Evolutionary conservation across 352 stramenopile genomes (phyloP), one percentile per base, ranked within the genome.

Genomic region (Globisporangium apiculatum): DNA sequence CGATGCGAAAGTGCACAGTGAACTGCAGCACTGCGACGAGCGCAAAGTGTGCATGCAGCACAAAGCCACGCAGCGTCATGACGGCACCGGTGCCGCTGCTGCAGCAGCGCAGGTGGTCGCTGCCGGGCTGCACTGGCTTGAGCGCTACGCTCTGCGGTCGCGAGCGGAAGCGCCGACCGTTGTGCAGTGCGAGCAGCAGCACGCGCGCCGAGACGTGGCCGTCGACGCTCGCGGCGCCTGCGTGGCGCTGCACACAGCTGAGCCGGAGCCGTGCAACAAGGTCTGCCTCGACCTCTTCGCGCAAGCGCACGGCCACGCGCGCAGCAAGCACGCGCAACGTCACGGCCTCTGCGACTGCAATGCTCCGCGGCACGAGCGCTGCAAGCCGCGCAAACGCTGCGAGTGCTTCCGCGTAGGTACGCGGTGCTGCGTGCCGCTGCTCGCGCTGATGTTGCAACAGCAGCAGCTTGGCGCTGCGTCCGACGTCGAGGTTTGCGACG

Each of bases 1-100:
- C 57, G 40, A 93, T 60, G 31, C 79, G 79, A 53, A 94, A 92
- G 57, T 92, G 83, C 6, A 93, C 75, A 0, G 80, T 91, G 64
- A 93, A 96, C 64, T 97, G 89, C 15, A 97, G 51, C 8, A 87
- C 57, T n/a, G 91, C 71, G 5, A 96, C 78, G 45, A 97, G 67
- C 7, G 86, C 86, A 55, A 94, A 75, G 55, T 80, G 75, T 7
- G 81, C 68, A 51, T 97, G 75, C 45, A 89, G 82, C 18, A 85
- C 72, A 54, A 94, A 96, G 8, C 84, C 82, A 37, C 73, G 72
- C 0, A 97, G 69, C 43, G 72, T 76, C 9, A 84, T 67, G 8
- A 59, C n/a, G 53, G 80, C 77, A 52, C 60, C 49, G 6, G 77
- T 70, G 24, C 24, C 24, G 24, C 24, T 31, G 24, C 2, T 31